Base-by-base conservation (phyloP, 495 filamentous ascomycete genomes). In the Aspergillus conjunctus region DNA sequence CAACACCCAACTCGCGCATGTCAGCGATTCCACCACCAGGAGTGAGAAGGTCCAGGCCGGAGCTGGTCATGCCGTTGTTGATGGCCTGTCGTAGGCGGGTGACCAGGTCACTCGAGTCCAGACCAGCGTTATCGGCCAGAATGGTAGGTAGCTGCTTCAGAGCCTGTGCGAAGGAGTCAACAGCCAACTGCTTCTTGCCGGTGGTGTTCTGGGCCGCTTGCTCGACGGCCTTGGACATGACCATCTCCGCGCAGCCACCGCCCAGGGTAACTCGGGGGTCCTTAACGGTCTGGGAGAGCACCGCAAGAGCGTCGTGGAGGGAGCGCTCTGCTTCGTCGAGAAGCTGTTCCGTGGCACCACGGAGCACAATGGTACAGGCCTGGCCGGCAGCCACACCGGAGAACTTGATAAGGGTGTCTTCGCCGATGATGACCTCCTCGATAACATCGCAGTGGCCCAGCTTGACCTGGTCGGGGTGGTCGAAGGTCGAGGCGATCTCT, bases 161-260 rank as follows among this genome's bases (percentile, higher is more conserved):
- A 17, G 94, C 94, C 45, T 85, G 84, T 7, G 93, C 89, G 68
- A 97, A 98, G 0, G 91, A 83, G 66, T 93, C 88, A 20, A 97
- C 93, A 7, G 94, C 94, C 61, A 96, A 83, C 59, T 94, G 92
- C 77, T 93, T 95, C 87, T 98, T 98, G 68, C 94, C 94, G 34
- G 92, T 91, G 14, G 95, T 91, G 70, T 96, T 93, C 53, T 93
- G 91, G 8, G 93, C 93, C 17, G 92, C 93, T 51, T 91, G 88
- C 70, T 97, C 95, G 41, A 98, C 94, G 44, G 94, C 94, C 79
- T 96, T 96, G 61, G 93, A 90, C 94, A 98, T 98, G 58, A 96
- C 78, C 93, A 97, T 97, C 84, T 98, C 94, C 0, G 93, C 93
- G 68, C 92, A 97, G 17, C 94, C 94, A 69, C 94, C 94, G 30